Base-by-base conservation (phyloP, 108 stramenopile species). In the Bacterosira constricta region DNA sequence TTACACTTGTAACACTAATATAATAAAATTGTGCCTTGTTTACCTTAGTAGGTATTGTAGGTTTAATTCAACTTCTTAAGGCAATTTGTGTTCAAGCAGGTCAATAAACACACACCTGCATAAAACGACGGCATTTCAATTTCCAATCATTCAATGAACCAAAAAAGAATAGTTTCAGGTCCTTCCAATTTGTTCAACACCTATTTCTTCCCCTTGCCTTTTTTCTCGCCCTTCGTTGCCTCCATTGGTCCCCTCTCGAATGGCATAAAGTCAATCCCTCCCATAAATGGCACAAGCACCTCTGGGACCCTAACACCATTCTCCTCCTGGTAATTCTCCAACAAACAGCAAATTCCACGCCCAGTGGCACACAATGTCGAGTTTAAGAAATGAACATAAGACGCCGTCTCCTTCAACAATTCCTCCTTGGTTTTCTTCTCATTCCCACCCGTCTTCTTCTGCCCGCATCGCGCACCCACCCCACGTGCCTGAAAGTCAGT, bases 401-500 rank as follows among this genome's bases (percentile, higher is more conserved):
- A 87, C 44, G 87, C 87, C 31, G 90, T 78, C 30, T 85, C 88
- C 64, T 63, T 81, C 86, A 92, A 63, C 76, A 77, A 69, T 42
- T 88, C 87, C 41, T 86, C 87, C 77, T 90, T 87, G 44, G 63
- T 39, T 71, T 89, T 88, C 80, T 94, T 92, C 29, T 86, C 89
- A 18, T 58, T 61, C 17, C 17, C 15, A 18, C 6, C 6, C 21
- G 53, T 60, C 82, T 92, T 95, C 79, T 96, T 96, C 53, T 68
- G 47, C 46, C 98, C 98, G 34, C 96, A 98, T 64, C 98, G 89
- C 17, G 91, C 88, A 15, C 96, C 95, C 73, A 99, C 97, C 65
- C 95, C 96, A 26, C 98, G 92, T 25, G 97, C 87, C 80, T 99
- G 98, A 79, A 96, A 99, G 76, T 99, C 98, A 30, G 98, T 99